Conservation (phyloP, 352 stramenopile species). For the Phytophthora boehmeriae region DNA sequence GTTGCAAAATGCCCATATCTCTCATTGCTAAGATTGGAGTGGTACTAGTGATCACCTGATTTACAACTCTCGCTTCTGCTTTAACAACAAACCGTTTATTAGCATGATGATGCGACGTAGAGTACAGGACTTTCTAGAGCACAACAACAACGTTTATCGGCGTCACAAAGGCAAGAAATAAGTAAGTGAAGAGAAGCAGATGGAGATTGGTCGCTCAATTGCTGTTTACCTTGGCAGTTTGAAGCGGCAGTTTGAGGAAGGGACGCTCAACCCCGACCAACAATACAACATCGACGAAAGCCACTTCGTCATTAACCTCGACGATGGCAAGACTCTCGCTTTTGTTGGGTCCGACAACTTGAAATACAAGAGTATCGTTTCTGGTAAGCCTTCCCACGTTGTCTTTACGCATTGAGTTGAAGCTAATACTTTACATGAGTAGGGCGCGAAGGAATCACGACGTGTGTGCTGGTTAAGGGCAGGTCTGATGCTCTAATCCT, state of each 20-base stretch:
- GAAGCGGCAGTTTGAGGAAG: slow-evolving; percentile 20
- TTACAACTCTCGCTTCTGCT: slow-evolving; percentile 7
- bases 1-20: slow-evolving; percentile 15
- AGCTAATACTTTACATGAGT: slow-evolving; percentile 5
- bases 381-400: no score
- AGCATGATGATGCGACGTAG: slow-evolving; percentile 1
- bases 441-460: slow-evolving; percentile 16
- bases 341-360: slow-evolving; percentile 12
- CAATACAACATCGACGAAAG: slow-evolving; percentile 27
- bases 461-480: slow-evolving; percentile 17
- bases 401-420: not conserved
- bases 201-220: slow-evolving; percentile 4
- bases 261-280: not conserved
- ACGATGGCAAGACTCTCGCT: slow-evolving; percentile 23
- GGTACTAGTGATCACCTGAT: slow-evolving; percentile 10
- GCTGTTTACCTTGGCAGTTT: not conserved
- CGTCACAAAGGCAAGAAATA: slow-evolving; percentile 27
- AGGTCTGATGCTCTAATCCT: slow-evolving; percentile 4
- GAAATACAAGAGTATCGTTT: slow-evolving; percentile 20
- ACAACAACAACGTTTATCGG: slow-evolving; percentile 26
- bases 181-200: slow-evolving; percentile 16
- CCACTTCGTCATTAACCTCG: slow-evolving; percentile 31
- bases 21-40: slow-evolving; percentile 9
- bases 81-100: slow-evolving; percentile 6
- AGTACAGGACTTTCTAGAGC: slow-evolving; percentile 21